These are phyloP conservation scores for Tricholoma sp. DNA, from an alignment of 768 basidiomycete genomes.

Conservation along the genomic window DNA sequence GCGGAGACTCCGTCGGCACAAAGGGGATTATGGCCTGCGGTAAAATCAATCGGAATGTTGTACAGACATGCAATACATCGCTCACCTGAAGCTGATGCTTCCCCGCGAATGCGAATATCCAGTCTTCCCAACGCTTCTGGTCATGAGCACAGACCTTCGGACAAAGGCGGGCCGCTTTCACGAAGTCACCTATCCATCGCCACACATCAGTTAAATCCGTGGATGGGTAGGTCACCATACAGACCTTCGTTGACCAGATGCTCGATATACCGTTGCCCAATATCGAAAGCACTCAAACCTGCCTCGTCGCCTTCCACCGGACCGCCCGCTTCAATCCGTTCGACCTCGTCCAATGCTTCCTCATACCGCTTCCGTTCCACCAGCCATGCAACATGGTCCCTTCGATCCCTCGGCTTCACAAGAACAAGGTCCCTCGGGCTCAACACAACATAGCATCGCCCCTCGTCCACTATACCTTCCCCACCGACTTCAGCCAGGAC, in stretches of 20 bases:
- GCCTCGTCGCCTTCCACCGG: slow-evolving; percentile 24
- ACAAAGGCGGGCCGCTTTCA: slow-evolving; percentile 75
- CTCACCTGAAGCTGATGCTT: slow-evolving; percentile 70
- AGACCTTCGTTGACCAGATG: slow-evolving; percentile 79
- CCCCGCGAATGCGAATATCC: slow-evolving; percentile 89
- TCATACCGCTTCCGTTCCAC: slow-evolving; percentile 83
- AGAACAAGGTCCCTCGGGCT: slow-evolving; percentile 85
- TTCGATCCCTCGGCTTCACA: slow-evolving; percentile 81
- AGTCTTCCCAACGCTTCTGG: slow-evolving; percentile 86
- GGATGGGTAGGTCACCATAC: slow-evolving; percentile 6
- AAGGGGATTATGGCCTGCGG: slow-evolving; percentile 80
- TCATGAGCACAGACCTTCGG: slow-evolving; percentile 84
- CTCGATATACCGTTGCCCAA: slow-evolving; percentile 84
- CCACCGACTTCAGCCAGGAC: slow-evolving; percentile 48
- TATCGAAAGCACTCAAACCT: slow-evolving; percentile 52
- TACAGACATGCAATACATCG: background rate
- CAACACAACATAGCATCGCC: slow-evolving; percentile 72
- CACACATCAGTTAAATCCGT: background rate
- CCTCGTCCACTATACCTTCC: slow-evolving; percentile 27
- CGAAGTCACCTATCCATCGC: slow-evolving; percentile 41
- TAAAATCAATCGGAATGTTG: slow-evolving; percentile 3
- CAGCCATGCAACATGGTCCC: slow-evolving; percentile 90
- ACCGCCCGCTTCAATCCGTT: slow-evolving; percentile 49
- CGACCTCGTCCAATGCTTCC: slow-evolving; percentile 80
- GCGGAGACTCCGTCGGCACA: slow-evolving; percentile 79